phyloP scores from a whole-genome alignment of 169 alveolate species.

The Eimeria necatrix region DNA sequence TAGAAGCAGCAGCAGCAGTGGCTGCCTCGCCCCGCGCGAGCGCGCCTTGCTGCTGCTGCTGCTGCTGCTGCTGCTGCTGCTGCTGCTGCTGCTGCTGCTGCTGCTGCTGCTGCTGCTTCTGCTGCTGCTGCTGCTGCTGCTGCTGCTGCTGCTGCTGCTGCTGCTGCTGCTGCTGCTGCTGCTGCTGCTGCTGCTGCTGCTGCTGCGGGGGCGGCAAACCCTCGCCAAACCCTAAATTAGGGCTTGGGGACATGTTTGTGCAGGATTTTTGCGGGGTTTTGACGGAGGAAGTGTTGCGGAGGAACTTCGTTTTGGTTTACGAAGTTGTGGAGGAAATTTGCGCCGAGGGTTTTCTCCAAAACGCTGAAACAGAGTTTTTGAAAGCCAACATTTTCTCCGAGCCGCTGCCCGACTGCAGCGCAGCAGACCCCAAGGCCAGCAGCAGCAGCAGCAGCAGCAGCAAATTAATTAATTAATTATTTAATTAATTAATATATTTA shows the following conservation, averaged over 20 bases:
- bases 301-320: slow-evolving; percentile 97
- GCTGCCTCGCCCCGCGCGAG: no score
- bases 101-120: no score
- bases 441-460: neutral
- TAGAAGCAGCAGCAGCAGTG: neutral
- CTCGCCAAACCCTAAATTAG: no score
- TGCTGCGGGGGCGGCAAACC: no score
- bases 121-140: no score
- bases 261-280: slow-evolving; percentile 98
- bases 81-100: no score
- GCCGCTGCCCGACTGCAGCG: slow-evolving; percentile 73
- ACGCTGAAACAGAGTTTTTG: slow-evolving; percentile 95
- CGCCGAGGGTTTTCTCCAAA: slow-evolving; percentile 98
- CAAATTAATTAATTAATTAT: neutral
- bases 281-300: slow-evolving; percentile 97
- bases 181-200: no score
- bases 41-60: no score
- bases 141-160: no score
- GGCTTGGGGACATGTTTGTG: no score
- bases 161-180: no score
- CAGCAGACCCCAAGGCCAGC: slow-evolving; percentile 11
- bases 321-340: slow-evolving; percentile 98
- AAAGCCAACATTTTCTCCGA: slow-evolving; percentile 82
- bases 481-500: neutral
- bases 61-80: no score